A percentile compares a stretch with the other conserved stretches of the same genome.
These are phyloP conservation scores for Venturia effusa DNA, from an alignment of 2,329 filamentous ascomycete genomes.

Conservation along the genomic window DNA sequence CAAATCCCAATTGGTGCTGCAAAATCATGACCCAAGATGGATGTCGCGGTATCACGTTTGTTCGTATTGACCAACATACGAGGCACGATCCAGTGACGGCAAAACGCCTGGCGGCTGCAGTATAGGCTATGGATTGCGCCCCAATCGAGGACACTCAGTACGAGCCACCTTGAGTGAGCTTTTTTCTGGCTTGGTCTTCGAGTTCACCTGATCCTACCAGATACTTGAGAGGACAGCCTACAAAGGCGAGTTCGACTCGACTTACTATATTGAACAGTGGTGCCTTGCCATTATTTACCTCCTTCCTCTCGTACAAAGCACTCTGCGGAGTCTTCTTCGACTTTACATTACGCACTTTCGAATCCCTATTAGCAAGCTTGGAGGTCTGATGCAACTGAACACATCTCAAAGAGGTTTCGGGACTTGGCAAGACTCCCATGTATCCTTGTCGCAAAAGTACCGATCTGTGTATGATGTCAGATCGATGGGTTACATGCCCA, in stretches of 20 bases:
- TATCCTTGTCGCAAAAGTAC: not conserved
- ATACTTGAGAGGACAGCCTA: not conserved
- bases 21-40: constrained; percentile 50
- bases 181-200: constrained; percentile 46
- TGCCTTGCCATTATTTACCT: constrained; percentile 38
- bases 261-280: constrained; percentile 43
- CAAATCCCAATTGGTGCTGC: constrained; percentile 53
- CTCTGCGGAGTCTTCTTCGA: constrained; percentile 42
- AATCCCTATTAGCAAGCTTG: constrained; percentile 28
- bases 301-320: constrained; percentile 43
- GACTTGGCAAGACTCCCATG: not conserved
- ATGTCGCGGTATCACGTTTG: constrained; percentile 43
- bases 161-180: constrained; percentile 48
- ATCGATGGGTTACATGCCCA: not conserved
- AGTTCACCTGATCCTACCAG: constrained; percentile 44
- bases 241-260: not conserved
- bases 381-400: too few relatives aligned
- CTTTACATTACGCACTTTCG: constrained; percentile 41
- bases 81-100: constrained; percentile 51
- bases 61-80: constrained; percentile 52
- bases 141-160: constrained; percentile 48
- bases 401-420: not conserved
- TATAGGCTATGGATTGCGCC: constrained; percentile 41
- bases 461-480: not conserved
- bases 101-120: constrained; percentile 52